Conservation (phyloP, 805 yeast genomes). For the Phaffomyces opuntiae region DNA sequence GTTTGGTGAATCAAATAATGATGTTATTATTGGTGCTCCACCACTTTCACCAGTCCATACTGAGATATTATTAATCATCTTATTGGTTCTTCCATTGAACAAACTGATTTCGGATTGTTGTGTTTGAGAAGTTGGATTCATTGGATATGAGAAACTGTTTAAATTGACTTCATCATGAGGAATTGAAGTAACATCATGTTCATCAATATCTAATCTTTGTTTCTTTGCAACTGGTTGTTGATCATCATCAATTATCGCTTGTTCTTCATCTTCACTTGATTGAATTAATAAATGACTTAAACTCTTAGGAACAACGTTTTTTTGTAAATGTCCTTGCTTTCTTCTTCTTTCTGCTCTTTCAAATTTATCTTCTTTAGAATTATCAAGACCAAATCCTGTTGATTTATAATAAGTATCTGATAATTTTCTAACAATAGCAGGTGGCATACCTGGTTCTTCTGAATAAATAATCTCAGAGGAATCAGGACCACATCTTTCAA, state of each 20-base stretch:
- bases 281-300: conserved; percentile 41
- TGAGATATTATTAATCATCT: conserved; percentile 55
- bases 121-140: conserved; percentile 7
- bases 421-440: conserved; percentile 44
- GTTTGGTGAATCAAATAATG: conserved; percentile 20
- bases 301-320: conserved; percentile 47
- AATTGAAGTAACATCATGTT: conserved; percentile 2
- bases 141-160: conserved; percentile 15
- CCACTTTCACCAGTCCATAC: conserved; percentile 51
- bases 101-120: conserved; percentile 14
- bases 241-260: neutral
- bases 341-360: conserved; percentile 43
- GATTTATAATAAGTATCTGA: conserved; percentile 21
- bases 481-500: conserved; percentile 58
- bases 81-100: conserved; percentile 41
- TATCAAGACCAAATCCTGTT: conserved; percentile 13
- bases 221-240: conserved; percentile 10
- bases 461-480: conserved; percentile 48
- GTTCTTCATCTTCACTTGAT: conserved; percentile 17
- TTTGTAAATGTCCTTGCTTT: conserved; percentile 43
- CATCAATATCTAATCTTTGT: conserved; percentile 1
- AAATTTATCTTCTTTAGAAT: conserved; percentile 32
- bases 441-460: conserved; percentile 47
- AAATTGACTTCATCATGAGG: conserved; percentile 13
- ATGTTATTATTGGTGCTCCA: conserved; percentile 17